Conservation (phyloP, 169 alveolate species). For the Pseudocohnilembus persalinus region DNA sequence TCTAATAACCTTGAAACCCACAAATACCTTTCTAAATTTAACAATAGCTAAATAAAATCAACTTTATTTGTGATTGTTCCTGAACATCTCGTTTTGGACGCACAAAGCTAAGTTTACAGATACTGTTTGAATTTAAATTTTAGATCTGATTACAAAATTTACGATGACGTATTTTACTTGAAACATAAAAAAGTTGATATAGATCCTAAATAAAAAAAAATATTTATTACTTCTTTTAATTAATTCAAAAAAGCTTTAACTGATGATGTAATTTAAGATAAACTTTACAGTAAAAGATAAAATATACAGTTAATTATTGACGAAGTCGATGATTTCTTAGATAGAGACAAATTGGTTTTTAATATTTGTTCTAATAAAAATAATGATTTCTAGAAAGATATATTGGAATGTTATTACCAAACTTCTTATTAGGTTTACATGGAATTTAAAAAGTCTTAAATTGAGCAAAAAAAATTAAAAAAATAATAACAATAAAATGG, state of each 20-base stretch:
- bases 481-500: not conserved
- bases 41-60: not conserved
- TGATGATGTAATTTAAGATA: not conserved
- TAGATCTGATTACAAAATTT: not conserved
- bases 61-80: not conserved
- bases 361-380: slow-evolving; percentile 2
- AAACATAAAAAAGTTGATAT: not conserved
- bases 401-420: not conserved
- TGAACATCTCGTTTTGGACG: not conserved
- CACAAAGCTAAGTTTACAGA: not conserved
- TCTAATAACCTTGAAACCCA: not conserved
- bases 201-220: not conserved
- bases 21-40: not conserved
- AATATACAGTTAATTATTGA: not conserved
- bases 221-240: not conserved
- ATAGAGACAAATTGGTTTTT: not conserved
- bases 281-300: not conserved
- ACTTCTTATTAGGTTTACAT: not conserved
- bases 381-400: not conserved
- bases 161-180: not conserved
- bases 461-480: not conserved
- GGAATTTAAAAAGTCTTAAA: too few species aligned
- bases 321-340: slow-evolving; percentile 9
- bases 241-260: slow-evolving; percentile 4
- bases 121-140: not conserved